A percentile compares a stretch with the other conserved stretches of the same genome.
Evolutionary conservation across 225 moss, liverwort and hornwort species (phyloP).

Genomic region (Antitrichia curtipendula): DNA sequence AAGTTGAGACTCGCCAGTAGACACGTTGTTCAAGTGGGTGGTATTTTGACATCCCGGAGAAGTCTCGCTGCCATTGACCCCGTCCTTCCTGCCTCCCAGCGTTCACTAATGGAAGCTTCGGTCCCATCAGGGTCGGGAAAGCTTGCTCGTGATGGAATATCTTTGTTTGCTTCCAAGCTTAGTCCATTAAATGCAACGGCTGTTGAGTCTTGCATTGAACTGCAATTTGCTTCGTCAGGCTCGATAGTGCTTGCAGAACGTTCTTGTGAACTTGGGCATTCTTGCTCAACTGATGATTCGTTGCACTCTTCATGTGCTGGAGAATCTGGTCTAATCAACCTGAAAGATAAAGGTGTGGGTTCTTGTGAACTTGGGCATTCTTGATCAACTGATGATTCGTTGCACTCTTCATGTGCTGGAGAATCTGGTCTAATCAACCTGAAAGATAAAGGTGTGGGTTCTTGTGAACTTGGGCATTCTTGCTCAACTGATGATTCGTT

Average conservation of each 20-base stretch:
- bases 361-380: slow-evolving; percentile 3
- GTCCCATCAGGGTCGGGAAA: background rate
- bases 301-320: background rate
- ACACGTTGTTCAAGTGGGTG: background rate
- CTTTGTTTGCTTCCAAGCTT: background rate
- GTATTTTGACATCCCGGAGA: slow-evolving; percentile 29
- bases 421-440: slow-evolving; percentile 11
- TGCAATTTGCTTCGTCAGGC: background rate
- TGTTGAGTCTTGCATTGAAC: background rate
- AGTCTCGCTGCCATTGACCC: slow-evolving; percentile 79
- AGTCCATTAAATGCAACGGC: background rate
- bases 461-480: slow-evolving; percentile 1
- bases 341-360: background rate
- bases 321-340: slow-evolving; percentile 9
- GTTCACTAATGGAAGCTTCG: background rate
- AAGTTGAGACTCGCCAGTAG: background rate
- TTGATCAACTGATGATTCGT: slow-evolving; percentile 1
- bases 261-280: slow-evolving; percentile 1
- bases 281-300: slow-evolving; percentile 4
- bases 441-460: background rate
- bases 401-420: background rate
- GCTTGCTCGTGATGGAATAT: background rate
- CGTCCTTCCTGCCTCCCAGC: slow-evolving; percentile 49
- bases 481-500: slow-evolving; percentile 1
- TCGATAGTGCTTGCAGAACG: background rate